Base-by-base conservation (phyloP, 2,329 filamentous ascomycete genomes). In the Alternaria arbusti region DNA sequence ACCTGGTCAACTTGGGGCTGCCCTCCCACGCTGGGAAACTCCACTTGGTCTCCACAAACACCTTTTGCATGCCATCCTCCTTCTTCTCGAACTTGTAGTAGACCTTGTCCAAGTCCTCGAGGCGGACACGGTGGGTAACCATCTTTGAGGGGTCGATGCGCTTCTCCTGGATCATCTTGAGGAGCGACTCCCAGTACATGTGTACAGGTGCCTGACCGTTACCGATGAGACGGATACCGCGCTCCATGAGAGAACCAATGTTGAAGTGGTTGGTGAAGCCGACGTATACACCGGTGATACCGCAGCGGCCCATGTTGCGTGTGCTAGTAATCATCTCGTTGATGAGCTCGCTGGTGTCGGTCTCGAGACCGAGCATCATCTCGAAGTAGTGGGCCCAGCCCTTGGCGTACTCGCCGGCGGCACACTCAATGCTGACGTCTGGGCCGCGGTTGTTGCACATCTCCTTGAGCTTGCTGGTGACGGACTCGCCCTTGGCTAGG, bases 181-280 rank as follows among this genome's bases (percentile, higher is more conserved):
- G 84, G n/a, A 96, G 83, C 4, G 91, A 86, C 23, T 93, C 85
- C 93, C 92, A 96, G 82, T 96, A 96, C 73, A 90, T 87, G 72
- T 95, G 92, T 0, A 96, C 92, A 0, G 93, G 93, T 3, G 87
- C 87, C 75, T 90, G 88, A 5, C 88, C 88, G 69, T 89, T 89
- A 45, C 88, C 88, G 67, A 89, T 94, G 47, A 97, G 86, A 1
- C 91, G 89, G 69, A 96, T 88, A n/a, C 93, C 93, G 30, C 91
- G 89, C 81, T 96, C 89, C 93, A 96, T 96, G 13, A 96, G 76
- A 0, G 91, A 89, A 10, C 93, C 92, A 70, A 95, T 89, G 80
- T 93, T 93, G 84, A 95, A 92, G 78, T 93, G 90, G 80, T 93
- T 94, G 22, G 90, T 92, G 75, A 83, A 89, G 28, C 87, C 87